phyloP scores from a whole-genome alignment of 2,329 filamentous ascomycete genomes.

The Podosphaera leucotricha region DNA sequence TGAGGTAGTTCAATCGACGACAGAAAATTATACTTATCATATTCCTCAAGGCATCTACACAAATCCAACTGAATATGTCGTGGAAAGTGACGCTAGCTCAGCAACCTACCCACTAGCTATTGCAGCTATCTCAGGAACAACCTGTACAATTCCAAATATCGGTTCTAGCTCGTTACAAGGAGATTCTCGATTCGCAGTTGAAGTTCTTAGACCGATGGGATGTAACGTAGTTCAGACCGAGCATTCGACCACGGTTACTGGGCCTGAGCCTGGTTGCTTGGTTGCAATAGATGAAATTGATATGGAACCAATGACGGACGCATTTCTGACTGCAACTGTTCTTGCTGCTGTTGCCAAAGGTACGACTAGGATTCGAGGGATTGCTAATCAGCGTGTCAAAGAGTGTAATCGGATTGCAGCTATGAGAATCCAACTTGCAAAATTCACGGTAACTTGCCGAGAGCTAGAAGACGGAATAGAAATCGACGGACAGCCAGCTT shows the following conservation, averaged over 20 bases:
- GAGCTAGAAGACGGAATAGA: slow-evolving; percentile 93
- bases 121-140: slow-evolving; percentile 86
- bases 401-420: slow-evolving; percentile 92
- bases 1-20: slow-evolving; percentile 48
- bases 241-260: slow-evolving; percentile 76
- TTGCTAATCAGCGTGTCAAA: slow-evolving; percentile 94
- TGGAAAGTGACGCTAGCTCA: slow-evolving; percentile 94
- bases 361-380: slow-evolving; percentile 70
- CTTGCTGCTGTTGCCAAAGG: slow-evolving; percentile 72
- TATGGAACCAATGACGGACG: slow-evolving; percentile 99
- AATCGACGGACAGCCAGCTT: slow-evolving; percentile 28
- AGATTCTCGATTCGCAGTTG: slow-evolving; percentile 79
- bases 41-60: slow-evolving; percentile 67
- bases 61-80: slow-evolving; percentile 66
- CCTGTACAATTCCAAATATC: slow-evolving; percentile 90
- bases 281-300: slow-evolving; percentile 63
- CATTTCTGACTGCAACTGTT: slow-evolving; percentile 85
- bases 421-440: slow-evolving; percentile 84
- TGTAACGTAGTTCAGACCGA: slow-evolving; percentile 70
- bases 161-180: slow-evolving; percentile 80
- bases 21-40: slow-evolving; percentile 75
- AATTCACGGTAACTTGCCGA: slow-evolving; percentile 69
- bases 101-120: slow-evolving; percentile 89
- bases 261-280: slow-evolving; percentile 51
- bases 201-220: slow-evolving; percentile 81